These are phyloP conservation scores for Dunaliella salina DNA, from an alignment of 163 green algal species.

Conservation along the genomic window DNA sequence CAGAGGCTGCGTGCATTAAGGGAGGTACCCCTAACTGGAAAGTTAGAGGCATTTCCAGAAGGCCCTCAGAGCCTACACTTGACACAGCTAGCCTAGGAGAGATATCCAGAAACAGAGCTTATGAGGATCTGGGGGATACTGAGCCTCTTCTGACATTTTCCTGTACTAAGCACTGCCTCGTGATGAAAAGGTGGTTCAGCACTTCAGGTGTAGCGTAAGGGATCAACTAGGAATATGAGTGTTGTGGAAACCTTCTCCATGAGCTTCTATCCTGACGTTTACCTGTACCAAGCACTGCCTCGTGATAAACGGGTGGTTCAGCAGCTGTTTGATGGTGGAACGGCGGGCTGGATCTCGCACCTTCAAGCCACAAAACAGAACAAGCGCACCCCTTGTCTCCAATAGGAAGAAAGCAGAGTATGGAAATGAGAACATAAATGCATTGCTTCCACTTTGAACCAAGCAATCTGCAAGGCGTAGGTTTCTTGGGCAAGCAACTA, in stretches of 20 bases:
- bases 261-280: neutral
- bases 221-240: neutral
- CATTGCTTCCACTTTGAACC: neutral
- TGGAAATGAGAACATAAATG: neutral
- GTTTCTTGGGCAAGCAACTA: neutral
- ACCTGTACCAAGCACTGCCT: neutral
- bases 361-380: neutral
- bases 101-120: no score
- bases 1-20: no score
- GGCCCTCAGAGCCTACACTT: no score
- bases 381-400: no score
- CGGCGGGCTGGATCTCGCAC: constrained; percentile 26
- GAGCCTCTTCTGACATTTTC: no score
- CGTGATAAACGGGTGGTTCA: constrained; percentile 35
- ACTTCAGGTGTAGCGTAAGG: neutral
- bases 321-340: constrained; percentile 30
- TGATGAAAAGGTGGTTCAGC: neutral
- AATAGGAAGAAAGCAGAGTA: neutral
- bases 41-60: no score
- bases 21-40: no score
- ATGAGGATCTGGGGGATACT: no score
- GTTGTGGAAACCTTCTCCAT: neutral
- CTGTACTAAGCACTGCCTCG: no score
- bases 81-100: no score
- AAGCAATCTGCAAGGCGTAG: neutral